Evolutionary conservation across 2,329 filamentous ascomycete species (phyloP).

Genomic region (Periglandula ipomoeae): DNA sequence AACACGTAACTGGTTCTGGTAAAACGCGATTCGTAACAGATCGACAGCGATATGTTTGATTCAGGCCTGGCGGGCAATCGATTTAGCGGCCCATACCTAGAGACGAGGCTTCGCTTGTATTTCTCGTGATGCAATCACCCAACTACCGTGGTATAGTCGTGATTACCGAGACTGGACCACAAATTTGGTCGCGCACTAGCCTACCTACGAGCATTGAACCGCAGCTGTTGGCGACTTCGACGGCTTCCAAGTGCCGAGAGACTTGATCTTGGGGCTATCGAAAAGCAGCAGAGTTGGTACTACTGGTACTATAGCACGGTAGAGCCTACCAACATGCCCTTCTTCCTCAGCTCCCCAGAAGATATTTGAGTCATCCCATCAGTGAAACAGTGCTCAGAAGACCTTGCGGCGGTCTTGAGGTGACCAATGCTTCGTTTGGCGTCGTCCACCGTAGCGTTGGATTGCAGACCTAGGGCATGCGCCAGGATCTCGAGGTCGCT

Average conservation of each 20-base stretch:
- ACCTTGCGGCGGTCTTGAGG: conserved; percentile 15
- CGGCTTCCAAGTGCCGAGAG: neutral
- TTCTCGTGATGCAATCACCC: too few species aligned
- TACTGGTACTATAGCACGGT: neutral
- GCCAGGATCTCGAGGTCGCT: conserved; percentile 27
- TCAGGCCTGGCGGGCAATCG: too few species aligned
- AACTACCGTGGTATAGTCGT: too few species aligned
- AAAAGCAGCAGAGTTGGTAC: neutral
- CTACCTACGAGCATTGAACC: neutral
- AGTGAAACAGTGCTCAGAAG: neutral
- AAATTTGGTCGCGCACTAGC: too few species aligned
- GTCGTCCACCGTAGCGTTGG: conserved; percentile 27
- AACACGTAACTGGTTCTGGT: too few species aligned
- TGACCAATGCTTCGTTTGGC: conserved; percentile 23
- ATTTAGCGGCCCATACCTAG: too few species aligned
- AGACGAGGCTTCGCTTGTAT: too few species aligned
- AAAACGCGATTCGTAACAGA: too few species aligned
- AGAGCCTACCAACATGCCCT: neutral
- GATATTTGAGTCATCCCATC: neutral
- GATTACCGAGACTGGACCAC: too few species aligned
- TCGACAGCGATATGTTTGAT: too few species aligned
- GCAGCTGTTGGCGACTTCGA: neutral
- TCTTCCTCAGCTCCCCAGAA: neutral
- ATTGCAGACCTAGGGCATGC: conserved; percentile 22
- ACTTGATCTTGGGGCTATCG: neutral